Base-by-base conservation (phyloP, 352 stramenopile species). In the Hyaloperonospora brassicae region DNA sequence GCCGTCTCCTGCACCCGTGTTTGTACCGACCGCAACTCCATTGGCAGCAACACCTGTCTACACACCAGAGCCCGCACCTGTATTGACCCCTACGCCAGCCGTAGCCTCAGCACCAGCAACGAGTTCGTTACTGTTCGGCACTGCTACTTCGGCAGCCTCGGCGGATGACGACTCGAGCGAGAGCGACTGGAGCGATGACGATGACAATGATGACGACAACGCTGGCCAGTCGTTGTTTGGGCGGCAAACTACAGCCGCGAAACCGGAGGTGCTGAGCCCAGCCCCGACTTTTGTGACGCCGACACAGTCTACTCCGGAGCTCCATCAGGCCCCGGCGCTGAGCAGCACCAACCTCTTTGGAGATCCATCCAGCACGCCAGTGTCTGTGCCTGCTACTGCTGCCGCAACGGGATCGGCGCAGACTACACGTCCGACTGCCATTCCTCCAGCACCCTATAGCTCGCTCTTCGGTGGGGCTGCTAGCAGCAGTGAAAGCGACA, bases 101-200 rank as follows among this genome's bases (percentile, higher is more conserved):
- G 11, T 17, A 47, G 45, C 59, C 25, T 44, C 57, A 22, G 52
- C 39, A 41, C 35, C 55, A 10, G 39, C 57, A 10, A 45, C 52
- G 8, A 42, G 59, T 42, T 62, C 57, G 0, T 66, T 60, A 52
- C 57, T 82, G 11, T 86, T 84, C 42, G 72, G 65, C 41, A 47
- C 50, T 39, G 48, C 47, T 44, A 53, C 57, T 8, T 60, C 51
- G 5, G 55, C 62, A 41, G 55, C 42, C 7, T n/a, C 57, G 34
- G 56, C 70, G 27, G 69, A 78, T 38, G 76, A 85, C 14, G 61
- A 85, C 41, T 77, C 73, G 10, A 84, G 72, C 43, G 76, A 87
- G 41, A 86, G 75, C 30, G 76, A 87, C 61, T 87, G 76, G 76
- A 84, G 75, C 34, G 74, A 85, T 50, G 67, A 79, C 42, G 27